phyloP scores from a whole-genome alignment of 495 filamentous ascomycete genomes.

The Hypoxylon trugodes region DNA sequence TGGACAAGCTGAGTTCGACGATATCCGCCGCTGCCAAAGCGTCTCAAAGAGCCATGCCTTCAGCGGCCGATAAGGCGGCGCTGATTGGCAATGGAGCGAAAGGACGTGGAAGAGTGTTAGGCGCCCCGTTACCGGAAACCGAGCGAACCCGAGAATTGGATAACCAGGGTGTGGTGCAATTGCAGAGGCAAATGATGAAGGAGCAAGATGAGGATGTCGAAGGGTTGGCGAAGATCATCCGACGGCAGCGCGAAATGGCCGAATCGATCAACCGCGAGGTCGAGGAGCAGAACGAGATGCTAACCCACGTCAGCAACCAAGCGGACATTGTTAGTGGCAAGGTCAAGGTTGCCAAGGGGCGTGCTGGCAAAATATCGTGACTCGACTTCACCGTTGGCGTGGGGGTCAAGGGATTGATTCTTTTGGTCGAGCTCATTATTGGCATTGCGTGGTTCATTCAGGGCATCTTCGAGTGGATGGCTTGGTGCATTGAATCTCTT shows the following conservation, averaged over 20 bases:
- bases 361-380: constrained; percentile 73
- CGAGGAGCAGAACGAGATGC: constrained; percentile 81
- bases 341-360: constrained; percentile 81
- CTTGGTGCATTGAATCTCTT: constrained; percentile 37
- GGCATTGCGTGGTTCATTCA: constrained; percentile 25
- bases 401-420: constrained; percentile 19
- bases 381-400: constrained; percentile 17
- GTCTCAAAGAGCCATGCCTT: constrained; percentile 34
- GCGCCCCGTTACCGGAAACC: constrained; percentile 80
- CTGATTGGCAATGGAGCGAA: constrained; percentile 45
- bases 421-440: constrained; percentile 23
- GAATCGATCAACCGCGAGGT: constrained; percentile 85
- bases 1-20: constrained; percentile 81
- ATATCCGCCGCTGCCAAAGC: constrained; percentile 61
- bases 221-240: constrained; percentile 76
- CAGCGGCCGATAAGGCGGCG: constrained; percentile 43
- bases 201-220: constrained; percentile 87
- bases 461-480: constrained; percentile 35
- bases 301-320: constrained; percentile 79
- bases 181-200: constrained; percentile 83
- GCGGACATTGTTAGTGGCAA: constrained; percentile 76
- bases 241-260: constrained; percentile 85
- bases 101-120: constrained; percentile 73
- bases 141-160: constrained; percentile 87
- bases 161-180: constrained; percentile 85